phyloP scores from a whole-genome alignment of 805 yeast genomes.

The Huiozyma naganishii region DNA sequence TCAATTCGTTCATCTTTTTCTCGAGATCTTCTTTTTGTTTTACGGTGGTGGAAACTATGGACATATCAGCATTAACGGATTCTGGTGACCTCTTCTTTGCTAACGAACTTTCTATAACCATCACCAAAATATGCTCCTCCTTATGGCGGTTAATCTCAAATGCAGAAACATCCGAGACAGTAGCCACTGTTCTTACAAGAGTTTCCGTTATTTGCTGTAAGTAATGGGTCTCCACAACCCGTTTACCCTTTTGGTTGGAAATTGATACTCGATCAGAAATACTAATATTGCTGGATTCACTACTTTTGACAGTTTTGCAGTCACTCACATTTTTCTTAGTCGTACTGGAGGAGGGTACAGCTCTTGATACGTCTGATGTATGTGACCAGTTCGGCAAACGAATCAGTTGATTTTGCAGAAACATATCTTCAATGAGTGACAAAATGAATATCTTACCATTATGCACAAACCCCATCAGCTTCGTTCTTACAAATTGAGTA shows the following conservation, averaged over 20 bases:
- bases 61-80: background rate
- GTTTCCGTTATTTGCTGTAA: conserved; percentile 81
- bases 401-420: conserved; percentile 45
- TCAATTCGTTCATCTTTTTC: conserved; percentile 22
- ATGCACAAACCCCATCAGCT: conserved; percentile 77
- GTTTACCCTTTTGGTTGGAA: conserved; percentile 4
- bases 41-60: conserved; percentile 3
- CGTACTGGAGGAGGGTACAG: conserved; percentile 1
- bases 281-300: background rate
- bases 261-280: background rate
- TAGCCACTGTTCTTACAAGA: conserved; percentile 67
- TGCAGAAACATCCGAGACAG: conserved; percentile 81
- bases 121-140: conserved; percentile 73
- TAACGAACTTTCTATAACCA: conserved; percentile 65
- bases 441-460: conserved; percentile 81
- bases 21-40: conserved; percentile 15
- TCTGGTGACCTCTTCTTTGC: conserved; percentile 21
- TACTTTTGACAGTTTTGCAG: background rate
- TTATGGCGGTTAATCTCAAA: conserved; percentile 45
- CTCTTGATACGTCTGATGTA: conserved; percentile 22
- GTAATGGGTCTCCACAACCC: conserved; percentile 44
- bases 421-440: conserved; percentile 85
- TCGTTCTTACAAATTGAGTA: conserved; percentile 64
- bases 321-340: background rate
- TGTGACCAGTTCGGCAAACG: conserved; percentile 29